phyloP scores from a whole-genome alignment of 192 early-diverging fungal species.

The Backusella parvicylindrica region DNA sequence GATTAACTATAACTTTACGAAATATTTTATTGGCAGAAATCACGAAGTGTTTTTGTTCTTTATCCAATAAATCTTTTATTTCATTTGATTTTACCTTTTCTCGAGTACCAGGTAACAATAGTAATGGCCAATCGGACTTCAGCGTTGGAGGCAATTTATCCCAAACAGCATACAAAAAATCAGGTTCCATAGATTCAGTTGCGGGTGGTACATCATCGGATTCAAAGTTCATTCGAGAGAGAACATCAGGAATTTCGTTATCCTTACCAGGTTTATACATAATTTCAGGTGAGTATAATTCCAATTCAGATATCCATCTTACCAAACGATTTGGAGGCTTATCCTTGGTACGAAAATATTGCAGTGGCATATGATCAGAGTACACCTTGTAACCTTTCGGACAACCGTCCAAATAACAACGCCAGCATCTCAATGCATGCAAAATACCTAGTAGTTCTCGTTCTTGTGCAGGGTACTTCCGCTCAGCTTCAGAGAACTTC shows the following conservation, averaged over 20 bases:
- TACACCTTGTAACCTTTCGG: background rate
- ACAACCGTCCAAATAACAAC: background rate
- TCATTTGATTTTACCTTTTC: background rate
- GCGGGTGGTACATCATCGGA: background rate
- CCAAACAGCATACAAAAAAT: background rate
- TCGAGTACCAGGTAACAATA: background rate
- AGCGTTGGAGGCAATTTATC: background rate
- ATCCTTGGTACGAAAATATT: background rate
- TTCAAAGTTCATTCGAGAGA: background rate
- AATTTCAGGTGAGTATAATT: background rate
- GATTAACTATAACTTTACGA: background rate
- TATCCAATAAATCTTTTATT: background rate
- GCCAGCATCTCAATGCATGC: conserved; percentile 9
- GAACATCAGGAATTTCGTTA: background rate
- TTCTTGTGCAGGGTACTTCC: conserved; percentile 30
- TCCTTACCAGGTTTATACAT: background rate
- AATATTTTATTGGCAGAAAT: background rate
- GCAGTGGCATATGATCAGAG: conserved; percentile 3
- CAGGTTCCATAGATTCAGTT: background rate
- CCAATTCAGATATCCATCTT: background rate
- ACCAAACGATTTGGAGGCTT: background rate
- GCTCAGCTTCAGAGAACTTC: conserved; percentile 24
- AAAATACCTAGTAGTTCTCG: conserved; percentile 4
- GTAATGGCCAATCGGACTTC: background rate
- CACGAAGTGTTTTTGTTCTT: background rate